Base-by-base conservation (phyloP, 805 yeast species). In the Blastobotrys robertii region DNA sequence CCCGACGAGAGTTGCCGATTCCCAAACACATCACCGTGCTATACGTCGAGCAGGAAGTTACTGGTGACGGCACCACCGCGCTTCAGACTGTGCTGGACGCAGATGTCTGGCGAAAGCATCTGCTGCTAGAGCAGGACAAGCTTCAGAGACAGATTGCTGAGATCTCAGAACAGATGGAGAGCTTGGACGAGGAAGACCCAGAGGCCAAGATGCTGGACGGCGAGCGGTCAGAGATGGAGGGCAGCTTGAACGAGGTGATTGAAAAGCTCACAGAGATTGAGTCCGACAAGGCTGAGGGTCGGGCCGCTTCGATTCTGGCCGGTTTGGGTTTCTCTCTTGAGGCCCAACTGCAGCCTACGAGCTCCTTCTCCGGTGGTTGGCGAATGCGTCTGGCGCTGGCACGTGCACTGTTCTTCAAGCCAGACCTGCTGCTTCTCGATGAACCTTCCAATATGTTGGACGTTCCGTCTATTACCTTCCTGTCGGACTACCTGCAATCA, bases 391-490 rank as follows among this genome's bases (percentile, higher is more conserved):
- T 92, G 51, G 84, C 97, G n/a, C 73, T 92, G 47, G 98, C 98
- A 3, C 79, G 98, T 67, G 98, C 98, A 0, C 73, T 92, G 60
- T 92, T 92, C 73, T 90, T 97, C 74, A 81, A 86, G 60, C 98
- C 98, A 0, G 98, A 92, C 63, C 70, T 92, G 51, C 70, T 92
- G 52, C 69, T 92, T 59, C 74, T 92, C 51, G 98, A 92, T 76
- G 99, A 92, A 74, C 99, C 99, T 57, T 88, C 97, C 48, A 92
- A 92, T 81, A 92, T 88, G 96, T 84, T 92, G 94, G 99, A 92
- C 77, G 96, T 92, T 63, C 99, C 98, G 25, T 88, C 97, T 43
- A 85, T 92, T 61, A 90, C 97, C 1, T 92, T 79, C 62, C 72
- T 92, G 59, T 90, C 97, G 8, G 78, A 84, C 53, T 92, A 92